Conservation (phyloP, 2,329 filamentous ascomycete genomes). For the Ascochyta clinopodiicola region DNA sequence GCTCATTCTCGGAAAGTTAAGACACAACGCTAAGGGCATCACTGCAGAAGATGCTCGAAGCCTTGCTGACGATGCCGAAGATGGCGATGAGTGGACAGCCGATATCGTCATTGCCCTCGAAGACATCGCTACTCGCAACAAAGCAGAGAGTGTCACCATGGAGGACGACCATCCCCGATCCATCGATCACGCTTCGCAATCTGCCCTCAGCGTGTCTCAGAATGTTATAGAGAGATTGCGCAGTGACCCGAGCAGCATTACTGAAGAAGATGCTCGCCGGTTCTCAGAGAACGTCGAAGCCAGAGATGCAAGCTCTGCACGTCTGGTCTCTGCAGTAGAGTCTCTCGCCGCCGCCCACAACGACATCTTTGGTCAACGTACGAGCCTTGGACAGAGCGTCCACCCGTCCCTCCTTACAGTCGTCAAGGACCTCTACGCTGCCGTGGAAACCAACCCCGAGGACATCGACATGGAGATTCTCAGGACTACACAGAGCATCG, state of each 20-base stretch:
- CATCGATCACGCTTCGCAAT: background rate
- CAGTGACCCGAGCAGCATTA: slow-evolving; percentile 35
- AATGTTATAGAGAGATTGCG: slow-evolving; percentile 32
- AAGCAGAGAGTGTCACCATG: slow-evolving; percentile 15
- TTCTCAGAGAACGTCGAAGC: slow-evolving; percentile 38
- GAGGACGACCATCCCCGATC: slow-evolving; percentile 8
- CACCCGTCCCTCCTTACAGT: slow-evolving; percentile 31
- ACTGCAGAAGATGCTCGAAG: slow-evolving; percentile 41
- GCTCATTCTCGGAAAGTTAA: slow-evolving; percentile 29
- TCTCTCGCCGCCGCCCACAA: slow-evolving; percentile 37
- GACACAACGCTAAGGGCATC: slow-evolving; percentile 33
- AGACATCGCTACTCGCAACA: slow-evolving; percentile 22
- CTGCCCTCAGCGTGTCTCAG: background rate
- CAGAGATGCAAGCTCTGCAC: slow-evolving; percentile 29
- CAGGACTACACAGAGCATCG: slow-evolving; percentile 32
- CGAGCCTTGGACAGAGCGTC: slow-evolving; percentile 19
- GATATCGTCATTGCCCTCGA: slow-evolving; percentile 41
- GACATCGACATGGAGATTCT: slow-evolving; percentile 38
- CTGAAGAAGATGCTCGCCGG: slow-evolving; percentile 40
- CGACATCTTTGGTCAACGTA: slow-evolving; percentile 22
- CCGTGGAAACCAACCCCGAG: slow-evolving; percentile 31
- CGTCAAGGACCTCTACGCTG: slow-evolving; percentile 36
- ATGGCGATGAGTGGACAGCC: slow-evolving; percentile 28
- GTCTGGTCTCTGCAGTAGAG: slow-evolving; percentile 40
- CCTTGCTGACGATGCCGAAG: slow-evolving; percentile 36